Percentiles rank a stretch among this genome's conserved stretches.
Evolutionary conservation across 805 yeast species (phyloP).

Genomic region (Candida xiaguanensis): DNA sequence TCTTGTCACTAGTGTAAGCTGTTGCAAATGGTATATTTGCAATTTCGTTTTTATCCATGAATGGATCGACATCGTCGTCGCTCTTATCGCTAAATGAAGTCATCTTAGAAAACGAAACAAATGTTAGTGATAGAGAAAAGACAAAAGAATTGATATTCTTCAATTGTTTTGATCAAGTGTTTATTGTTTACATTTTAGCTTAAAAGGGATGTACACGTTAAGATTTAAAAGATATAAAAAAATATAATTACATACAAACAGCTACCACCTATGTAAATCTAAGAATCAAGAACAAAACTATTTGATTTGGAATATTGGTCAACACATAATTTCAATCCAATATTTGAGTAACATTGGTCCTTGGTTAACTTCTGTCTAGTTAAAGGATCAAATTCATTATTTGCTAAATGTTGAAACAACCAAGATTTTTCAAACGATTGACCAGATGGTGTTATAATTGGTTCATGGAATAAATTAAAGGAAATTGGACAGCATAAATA

Average conservation of each 20-base stretch:
- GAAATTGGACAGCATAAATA: constrained; percentile 38
- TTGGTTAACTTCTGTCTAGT: constrained; percentile 19
- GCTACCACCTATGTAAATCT: too few relatives aligned
- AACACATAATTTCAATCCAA: constrained; percentile 3
- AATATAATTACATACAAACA: too few relatives aligned
- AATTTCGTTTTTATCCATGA: constrained; percentile 20
- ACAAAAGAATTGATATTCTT: not conserved
- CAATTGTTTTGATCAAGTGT: not conserved
- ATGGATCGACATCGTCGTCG: constrained; percentile 21
- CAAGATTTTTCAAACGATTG: constrained; percentile 37
- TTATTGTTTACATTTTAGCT: too few relatives aligned
- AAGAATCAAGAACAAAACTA: too few relatives aligned
- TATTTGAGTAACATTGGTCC: constrained; percentile 5
- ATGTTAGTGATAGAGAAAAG: not conserved
- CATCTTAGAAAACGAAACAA: constrained; percentile 19
- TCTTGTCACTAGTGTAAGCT: constrained; percentile 36
- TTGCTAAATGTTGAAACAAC: constrained; percentile 27
- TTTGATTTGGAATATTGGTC: constrained; percentile 3
- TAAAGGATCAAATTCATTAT: constrained; percentile 31
- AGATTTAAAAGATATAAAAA: too few relatives aligned
- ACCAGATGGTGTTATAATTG: constrained; percentile 41
- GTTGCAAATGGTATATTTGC: constrained; percentile 32
- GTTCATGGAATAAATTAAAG: constrained; percentile 35
- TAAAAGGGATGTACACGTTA: too few relatives aligned
- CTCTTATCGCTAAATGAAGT: constrained; percentile 30